These are phyloP conservation scores for Clonostachys solani DNA, from an alignment of 2,329 filamentous ascomycete genomes.

Conservation along the genomic window DNA sequence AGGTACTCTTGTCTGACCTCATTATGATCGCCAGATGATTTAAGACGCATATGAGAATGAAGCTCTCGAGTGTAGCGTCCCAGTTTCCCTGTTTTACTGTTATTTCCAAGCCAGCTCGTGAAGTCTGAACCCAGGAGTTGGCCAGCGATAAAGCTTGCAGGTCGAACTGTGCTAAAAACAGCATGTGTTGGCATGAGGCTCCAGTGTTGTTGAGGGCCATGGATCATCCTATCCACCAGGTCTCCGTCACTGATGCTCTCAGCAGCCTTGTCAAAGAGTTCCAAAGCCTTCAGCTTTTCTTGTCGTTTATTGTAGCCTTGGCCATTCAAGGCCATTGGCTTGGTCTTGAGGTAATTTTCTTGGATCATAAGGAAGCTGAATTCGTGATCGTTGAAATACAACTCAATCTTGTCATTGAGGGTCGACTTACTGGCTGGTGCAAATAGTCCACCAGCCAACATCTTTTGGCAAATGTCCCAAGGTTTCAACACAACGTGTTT, in stretches of 20 bases:
- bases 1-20: constrained; percentile 94
- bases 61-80: constrained; percentile 85
- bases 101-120: constrained; percentile 90
- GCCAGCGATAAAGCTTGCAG: constrained; percentile 82
- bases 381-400: constrained; percentile 99
- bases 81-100: constrained; percentile 79
- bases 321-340: constrained; percentile 60
- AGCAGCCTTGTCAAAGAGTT: constrained; percentile 82
- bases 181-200: constrained; percentile 96
- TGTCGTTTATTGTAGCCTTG: constrained; percentile 58
- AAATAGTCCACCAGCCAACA: constrained; percentile 85
- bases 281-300: constrained; percentile 74
- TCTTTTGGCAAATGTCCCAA: constrained; percentile 96
- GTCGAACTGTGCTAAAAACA: constrained; percentile 89
- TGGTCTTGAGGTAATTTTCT: constrained; percentile 90
- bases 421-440: constrained; percentile 77
- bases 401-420: constrained; percentile 94
- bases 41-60: constrained; percentile 93
- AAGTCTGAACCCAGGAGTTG: constrained; percentile 73
- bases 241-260: constrained; percentile 98
- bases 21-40: constrained; percentile 83
- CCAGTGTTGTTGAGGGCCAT: constrained; percentile 97
- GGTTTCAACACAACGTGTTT: constrained; percentile 96
- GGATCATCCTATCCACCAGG: constrained; percentile 95
- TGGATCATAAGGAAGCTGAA: constrained; percentile 98